A percentile compares a stretch with the other conserved stretches of the same genome.
Conservation (phyloP, 108 stramenopile species). For the Cyclotella sp. region DNA sequence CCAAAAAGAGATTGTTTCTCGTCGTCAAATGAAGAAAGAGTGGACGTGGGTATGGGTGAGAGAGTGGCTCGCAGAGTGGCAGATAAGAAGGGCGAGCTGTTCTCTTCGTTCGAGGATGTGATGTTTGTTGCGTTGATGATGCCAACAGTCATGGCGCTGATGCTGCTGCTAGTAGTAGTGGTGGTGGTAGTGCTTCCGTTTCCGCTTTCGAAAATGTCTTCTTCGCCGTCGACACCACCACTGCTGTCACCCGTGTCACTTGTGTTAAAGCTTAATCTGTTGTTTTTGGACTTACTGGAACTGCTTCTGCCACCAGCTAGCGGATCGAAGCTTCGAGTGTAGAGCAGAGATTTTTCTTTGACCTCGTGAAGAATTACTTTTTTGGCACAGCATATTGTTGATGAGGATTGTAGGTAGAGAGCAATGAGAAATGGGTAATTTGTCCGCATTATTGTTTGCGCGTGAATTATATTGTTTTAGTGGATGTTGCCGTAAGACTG, state of each 20-base stretch:
- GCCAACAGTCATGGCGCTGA: background rate
- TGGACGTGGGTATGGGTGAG: slow-evolving; percentile 14
- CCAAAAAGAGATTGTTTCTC: slow-evolving; percentile 9
- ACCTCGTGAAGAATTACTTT: slow-evolving; percentile 20
- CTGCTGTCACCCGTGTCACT: background rate
- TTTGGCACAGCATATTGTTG: background rate
- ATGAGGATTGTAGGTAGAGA: slow-evolving; percentile 2
- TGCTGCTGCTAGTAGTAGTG: background rate
- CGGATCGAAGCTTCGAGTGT: background rate
- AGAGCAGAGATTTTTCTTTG: slow-evolving; percentile 5
- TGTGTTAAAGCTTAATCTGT: background rate
- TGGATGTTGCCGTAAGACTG: too few relatives aligned
- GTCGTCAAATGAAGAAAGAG: slow-evolving; percentile 11
- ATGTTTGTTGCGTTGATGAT: slow-evolving; percentile 3
- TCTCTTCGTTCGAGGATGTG: background rate
- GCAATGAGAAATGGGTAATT: background rate
- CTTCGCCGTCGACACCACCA: background rate
- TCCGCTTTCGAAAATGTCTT: background rate
- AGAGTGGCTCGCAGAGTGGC: slow-evolving; percentile 29
- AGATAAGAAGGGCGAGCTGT: slow-evolving; percentile 36
- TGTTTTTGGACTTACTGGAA: slow-evolving; percentile 3
- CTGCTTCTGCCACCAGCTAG: background rate
- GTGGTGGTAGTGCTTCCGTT: background rate
- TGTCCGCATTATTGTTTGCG: background rate
- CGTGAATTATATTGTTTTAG: too few relatives aligned